Evolutionary conservation across 1,284 basidiomycete species (phyloP), one percentile per base, ranked within the genome.

Genomic region (Leccinum pachyderme): DNA sequence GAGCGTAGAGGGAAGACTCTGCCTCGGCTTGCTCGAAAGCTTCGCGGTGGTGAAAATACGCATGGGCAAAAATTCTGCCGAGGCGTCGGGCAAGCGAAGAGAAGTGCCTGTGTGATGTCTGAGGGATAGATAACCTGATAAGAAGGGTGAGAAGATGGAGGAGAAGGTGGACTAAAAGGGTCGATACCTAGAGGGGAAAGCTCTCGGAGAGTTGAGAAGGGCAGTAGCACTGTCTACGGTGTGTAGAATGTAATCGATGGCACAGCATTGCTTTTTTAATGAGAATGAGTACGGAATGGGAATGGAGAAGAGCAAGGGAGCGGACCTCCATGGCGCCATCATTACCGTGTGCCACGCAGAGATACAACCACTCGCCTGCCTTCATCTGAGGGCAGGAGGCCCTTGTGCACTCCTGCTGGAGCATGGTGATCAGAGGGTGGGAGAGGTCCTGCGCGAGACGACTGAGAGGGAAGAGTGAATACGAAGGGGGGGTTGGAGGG

Each of bases 181-280:
- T 47, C 63, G 76, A 57, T 65, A 91, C 86, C 93, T 79, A 18
- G 91, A 95, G 5, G 96, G 95, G 66, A 99, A 98, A 15, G 92
- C 88, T 50, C 91, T 81, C 4, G 93, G 86, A 3, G 93, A 95
- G 72, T 95, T 95, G 51, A 98, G 81, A n/a, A 97, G 80, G 1
- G 93, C 91, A 0, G 93, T 94, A 5, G 95, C 93, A 60, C 90
- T 93, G 74, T 98, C 95, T 12, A 97, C 79, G 0, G 95, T 96
- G 72, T 98, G 96, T 7, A 95, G 77, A 58, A 96, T 97, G 73
- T 98, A 98, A 77, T 98, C 95, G 54, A 98, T 96, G 1, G 95
- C 96, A 68, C 92, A 95, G 74, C 96, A 99, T 83, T 93, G 89
- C 83, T 91, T 46, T 59, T 29, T 46, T 49, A 15, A 45, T 18